Base-by-base conservation (phyloP, 306 rosid species). In the Dryas drummondii region DNA sequence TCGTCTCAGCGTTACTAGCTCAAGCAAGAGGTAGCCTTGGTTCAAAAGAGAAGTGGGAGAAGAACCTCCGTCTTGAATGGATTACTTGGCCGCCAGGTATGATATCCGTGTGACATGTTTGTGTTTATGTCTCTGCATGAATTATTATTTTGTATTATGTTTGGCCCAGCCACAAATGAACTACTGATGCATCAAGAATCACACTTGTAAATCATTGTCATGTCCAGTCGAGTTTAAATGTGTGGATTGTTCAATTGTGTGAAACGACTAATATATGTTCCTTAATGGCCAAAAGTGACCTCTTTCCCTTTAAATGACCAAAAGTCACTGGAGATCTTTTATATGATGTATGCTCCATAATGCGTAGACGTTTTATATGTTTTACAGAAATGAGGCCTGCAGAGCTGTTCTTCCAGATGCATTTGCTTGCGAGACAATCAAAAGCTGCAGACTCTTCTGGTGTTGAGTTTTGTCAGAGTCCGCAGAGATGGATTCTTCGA, bases 1-100 rank as follows among this genome's bases (percentile, higher is more conserved):
- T 87, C 81, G 86, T 86, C 75, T 86, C 93, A 14, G 59, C 83
- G 52, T 71, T 88, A 77, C 79, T 90, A 66, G 98, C 94, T 76
- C 98, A 90, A 83, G 98, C 91, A 46, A 90, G 85, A 80, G 98
- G 96, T 76, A 87, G 97, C 81, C 93, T 91, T 26, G 93, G 96
- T 70, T 83, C 87, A 54, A 94, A 86, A 84, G 96, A 88, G 63
- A 88, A 85, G 17, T 94, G 98, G 98, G 87, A 77, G 84, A 84
- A 75, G 73, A 83, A 77, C 79, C 90, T 94, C 69, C 78, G 84
- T 75, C 81, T 80, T 17, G 98, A 94, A 85, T 94, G 98, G 98
- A 63, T 55, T 68, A 77, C 87, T 70, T 94, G 97, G 98, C 91
- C 98, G 27, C 87, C 96, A 90, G 98, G 98, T 93, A 85, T 74